Conservation (phyloP, 352 stramenopile genomes). For the Saprolegnia diclina region DNA sequence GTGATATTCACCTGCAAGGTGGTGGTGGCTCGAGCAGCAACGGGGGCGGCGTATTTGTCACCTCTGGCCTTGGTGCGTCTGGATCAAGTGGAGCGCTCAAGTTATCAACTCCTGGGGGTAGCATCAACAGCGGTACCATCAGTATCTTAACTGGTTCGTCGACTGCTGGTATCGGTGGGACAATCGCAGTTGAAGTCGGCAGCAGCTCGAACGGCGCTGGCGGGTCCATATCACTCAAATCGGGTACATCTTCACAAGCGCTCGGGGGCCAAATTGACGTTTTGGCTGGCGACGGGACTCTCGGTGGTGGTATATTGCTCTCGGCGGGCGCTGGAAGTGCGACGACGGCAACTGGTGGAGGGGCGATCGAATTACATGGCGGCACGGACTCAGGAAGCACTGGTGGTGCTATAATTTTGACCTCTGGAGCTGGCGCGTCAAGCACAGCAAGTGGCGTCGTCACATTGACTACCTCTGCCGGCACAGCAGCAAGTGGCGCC, state of each 20-base stretch:
- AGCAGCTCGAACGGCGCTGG: slow-evolving; percentile 11
- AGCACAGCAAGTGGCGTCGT: slow-evolving; percentile 7
- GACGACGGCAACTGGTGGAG: neutral
- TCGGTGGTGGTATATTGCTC: slow-evolving; percentile 14
- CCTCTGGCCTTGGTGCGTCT: neutral
- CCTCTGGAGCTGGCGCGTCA: slow-evolving; percentile 1
- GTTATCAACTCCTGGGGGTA: slow-evolving; percentile 15
- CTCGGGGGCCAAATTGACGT: slow-evolving; percentile 1
- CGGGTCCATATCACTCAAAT: slow-evolving; percentile 6
- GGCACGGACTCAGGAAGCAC: slow-evolving; percentile 33
- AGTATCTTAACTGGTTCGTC: slow-evolving; percentile 8
- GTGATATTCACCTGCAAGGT: neutral
- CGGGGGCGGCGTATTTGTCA: neutral
- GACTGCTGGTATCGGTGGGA: slow-evolving; percentile 13
- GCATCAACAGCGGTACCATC: slow-evolving; percentile 10
- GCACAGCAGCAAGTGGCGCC: slow-evolving; percentile 10
- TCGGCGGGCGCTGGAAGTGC: neutral
- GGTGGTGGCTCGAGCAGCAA: neutral
- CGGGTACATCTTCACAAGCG: slow-evolving; percentile 1
- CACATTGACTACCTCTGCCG: slow-evolving; percentile 4
- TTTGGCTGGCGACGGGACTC: slow-evolving; percentile 2
- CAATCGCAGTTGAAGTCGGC: slow-evolving; percentile 9
- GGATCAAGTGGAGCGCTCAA: slow-evolving; percentile 9
- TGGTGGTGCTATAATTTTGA: slow-evolving; percentile 13
- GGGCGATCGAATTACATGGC: neutral